phyloP scores from a whole-genome alignment of 2,329 filamentous ascomycete species.

The Sclerotinia subarctica region DNA sequence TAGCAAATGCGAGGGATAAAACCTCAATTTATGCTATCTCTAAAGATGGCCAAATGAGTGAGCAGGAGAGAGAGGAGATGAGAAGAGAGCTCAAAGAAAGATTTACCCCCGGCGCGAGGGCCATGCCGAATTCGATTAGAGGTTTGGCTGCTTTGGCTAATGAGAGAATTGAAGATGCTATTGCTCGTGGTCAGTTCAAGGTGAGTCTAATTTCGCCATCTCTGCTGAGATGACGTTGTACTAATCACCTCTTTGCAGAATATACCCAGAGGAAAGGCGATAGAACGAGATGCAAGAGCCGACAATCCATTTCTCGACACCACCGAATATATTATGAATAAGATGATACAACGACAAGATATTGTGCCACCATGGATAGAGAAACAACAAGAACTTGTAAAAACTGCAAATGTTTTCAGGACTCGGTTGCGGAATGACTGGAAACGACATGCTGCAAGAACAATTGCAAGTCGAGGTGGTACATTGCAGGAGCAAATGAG shows the following conservation, averaged over 20 bases:
- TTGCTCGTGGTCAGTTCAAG: constrained; percentile 83
- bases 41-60: constrained; percentile 54
- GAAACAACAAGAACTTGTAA: constrained; percentile 87
- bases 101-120: constrained; percentile 69
- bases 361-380: constrained; percentile 98
- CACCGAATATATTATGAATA: constrained; percentile 97
- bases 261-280: constrained; percentile 72
- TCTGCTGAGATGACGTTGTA: not conserved
- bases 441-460: constrained; percentile 75
- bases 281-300: constrained; percentile 78
- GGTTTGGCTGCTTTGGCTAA: constrained; percentile 84
- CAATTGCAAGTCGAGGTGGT: constrained; percentile 76
- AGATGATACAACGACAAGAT: constrained; percentile 94
- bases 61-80: constrained; percentile 69
- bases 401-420: constrained; percentile 67
- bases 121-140: constrained; percentile 71
- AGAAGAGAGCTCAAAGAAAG: constrained; percentile 74
- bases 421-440: constrained; percentile 75
- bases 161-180: constrained; percentile 89
- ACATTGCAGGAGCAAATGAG: constrained; percentile 69
- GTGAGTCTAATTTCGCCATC: constrained; percentile 23
- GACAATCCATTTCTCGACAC: constrained; percentile 91
- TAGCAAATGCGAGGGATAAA: constrained; percentile 55
- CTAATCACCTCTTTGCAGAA: constrained; percentile 47
- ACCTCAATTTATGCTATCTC: constrained; percentile 54